A percentile compares a stretch with the other conserved stretches of the same genome.
These are phyloP conservation scores for Candida ipomoeae DNA, from an alignment of 805 yeast genomes.

Conservation along the genomic window DNA sequence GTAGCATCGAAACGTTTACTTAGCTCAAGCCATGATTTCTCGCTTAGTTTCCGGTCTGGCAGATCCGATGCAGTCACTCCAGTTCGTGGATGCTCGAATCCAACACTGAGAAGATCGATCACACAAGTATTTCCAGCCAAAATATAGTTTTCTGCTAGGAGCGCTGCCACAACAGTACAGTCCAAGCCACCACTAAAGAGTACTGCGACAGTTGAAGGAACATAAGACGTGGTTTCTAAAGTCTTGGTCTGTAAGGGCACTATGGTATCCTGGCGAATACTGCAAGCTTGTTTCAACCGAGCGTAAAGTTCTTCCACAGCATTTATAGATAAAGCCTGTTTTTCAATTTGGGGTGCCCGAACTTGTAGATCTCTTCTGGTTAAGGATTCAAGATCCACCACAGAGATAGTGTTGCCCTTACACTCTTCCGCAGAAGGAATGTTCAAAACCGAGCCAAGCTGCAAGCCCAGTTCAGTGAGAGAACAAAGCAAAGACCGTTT, in stretches of 20 bases:
- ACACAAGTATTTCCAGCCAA: slow-evolving; percentile 13
- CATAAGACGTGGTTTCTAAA: neutral
- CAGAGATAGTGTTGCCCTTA: slow-evolving; percentile 46
- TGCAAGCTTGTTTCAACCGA: slow-evolving; percentile 37
- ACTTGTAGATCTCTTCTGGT: neutral
- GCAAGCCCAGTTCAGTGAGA: slow-evolving; percentile 28
- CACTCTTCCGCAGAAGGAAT: slow-evolving; percentile 47
- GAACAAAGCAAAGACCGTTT: slow-evolving; percentile 66
- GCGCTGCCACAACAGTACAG: slow-evolving; percentile 73
- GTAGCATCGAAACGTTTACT: slow-evolving; percentile 35
- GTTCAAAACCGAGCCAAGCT: slow-evolving; percentile 34
- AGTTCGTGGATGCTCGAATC: slow-evolving; percentile 86
- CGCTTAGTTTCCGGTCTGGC: slow-evolving; percentile 80
- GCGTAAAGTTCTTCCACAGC: slow-evolving; percentile 13
- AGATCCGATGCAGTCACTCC: slow-evolving; percentile 55
- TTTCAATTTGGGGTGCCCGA: neutral
- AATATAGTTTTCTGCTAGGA: slow-evolving; percentile 24
- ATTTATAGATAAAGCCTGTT: neutral
- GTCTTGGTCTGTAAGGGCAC: slow-evolving; percentile 18
- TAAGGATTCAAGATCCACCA: slow-evolving; percentile 28
- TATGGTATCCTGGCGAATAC: slow-evolving; percentile 54
- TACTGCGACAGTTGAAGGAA: slow-evolving; percentile 41
- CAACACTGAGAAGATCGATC: slow-evolving; percentile 84
- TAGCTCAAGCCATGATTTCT: slow-evolving; percentile 55
- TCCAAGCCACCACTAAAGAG: slow-evolving; percentile 95